These are phyloP conservation scores for Citrullus amarus DNA, from an alignment of 306 rosid genomes.

Conservation along the genomic window DNA sequence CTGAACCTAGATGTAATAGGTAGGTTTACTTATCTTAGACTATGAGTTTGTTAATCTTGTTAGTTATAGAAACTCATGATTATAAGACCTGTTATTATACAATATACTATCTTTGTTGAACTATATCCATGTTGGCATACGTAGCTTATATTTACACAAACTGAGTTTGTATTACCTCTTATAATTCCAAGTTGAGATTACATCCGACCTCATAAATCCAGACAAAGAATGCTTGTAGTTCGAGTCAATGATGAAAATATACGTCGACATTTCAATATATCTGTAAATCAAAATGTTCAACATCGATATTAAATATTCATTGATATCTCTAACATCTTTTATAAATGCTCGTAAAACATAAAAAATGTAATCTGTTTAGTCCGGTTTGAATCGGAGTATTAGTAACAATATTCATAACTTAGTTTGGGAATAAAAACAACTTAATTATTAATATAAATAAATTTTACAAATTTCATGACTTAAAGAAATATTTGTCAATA, in stretches of 20 bases:
- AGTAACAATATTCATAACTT: too few species aligned
- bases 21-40: neutral
- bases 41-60: neutral
- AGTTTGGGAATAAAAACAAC: too few species aligned
- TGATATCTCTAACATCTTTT: too few species aligned
- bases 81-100: neutral
- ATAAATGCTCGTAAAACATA: too few species aligned
- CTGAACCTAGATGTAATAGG: neutral
- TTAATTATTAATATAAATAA: too few species aligned
- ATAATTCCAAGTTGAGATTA: neutral
- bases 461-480: too few species aligned
- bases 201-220: neutral
- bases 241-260: neutral
- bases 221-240: neutral
- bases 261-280: too few species aligned
- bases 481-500: too few species aligned
- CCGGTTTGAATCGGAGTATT: too few species aligned
- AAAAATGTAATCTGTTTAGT: too few species aligned
- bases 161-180: neutral
- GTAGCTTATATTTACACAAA: neutral
- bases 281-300: too few species aligned
- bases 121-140: neutral
- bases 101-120: neutral
- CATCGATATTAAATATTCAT: too few species aligned
- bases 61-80: neutral